A percentile compares a stretch with the other conserved stretches of the same genome.
These are phyloP conservation scores for Thuja plicata DNA, from an alignment of 83 land plant genomes.

Conservation along the genomic window DNA sequence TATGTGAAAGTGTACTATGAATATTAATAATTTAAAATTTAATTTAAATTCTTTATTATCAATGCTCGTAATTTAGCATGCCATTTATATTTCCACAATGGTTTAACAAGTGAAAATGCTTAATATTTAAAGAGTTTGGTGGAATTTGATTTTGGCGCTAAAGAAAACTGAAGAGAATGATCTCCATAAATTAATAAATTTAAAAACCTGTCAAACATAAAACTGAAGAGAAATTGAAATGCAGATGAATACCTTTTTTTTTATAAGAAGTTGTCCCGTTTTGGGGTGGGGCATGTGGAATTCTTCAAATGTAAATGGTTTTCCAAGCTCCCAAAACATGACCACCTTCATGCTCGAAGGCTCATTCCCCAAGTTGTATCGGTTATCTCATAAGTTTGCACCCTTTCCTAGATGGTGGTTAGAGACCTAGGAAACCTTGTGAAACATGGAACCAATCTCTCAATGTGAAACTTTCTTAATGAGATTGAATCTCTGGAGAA, in stretches of 20 bases:
- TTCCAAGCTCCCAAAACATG: constrained; percentile 79
- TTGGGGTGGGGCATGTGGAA: constrained; percentile 89
- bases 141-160: neutral
- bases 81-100: neutral
- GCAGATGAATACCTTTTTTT: constrained; percentile 72
- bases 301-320: constrained; percentile 82
- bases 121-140: no score
- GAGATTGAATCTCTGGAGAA: no score
- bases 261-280: constrained; percentile 77
- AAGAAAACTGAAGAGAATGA: neutral
- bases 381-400: no score
- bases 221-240: neutral
- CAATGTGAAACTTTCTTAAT: no score
- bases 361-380: constrained; percentile 39
- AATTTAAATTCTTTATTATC: no score
- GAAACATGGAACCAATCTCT: no score
- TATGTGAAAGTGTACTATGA: no score
- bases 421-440: no score
- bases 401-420: no score
- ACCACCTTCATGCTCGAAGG: constrained; percentile 78
- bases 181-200: neutral
- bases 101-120: neutral
- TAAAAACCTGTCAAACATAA: neutral
- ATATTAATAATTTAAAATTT: no score
- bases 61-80: no score